A percentile compares a stretch with the other conserved stretches of the same genome.
phyloP scores from a whole-genome alignment of 805 yeast species.

The Komagataella pseudopastoris region DNA sequence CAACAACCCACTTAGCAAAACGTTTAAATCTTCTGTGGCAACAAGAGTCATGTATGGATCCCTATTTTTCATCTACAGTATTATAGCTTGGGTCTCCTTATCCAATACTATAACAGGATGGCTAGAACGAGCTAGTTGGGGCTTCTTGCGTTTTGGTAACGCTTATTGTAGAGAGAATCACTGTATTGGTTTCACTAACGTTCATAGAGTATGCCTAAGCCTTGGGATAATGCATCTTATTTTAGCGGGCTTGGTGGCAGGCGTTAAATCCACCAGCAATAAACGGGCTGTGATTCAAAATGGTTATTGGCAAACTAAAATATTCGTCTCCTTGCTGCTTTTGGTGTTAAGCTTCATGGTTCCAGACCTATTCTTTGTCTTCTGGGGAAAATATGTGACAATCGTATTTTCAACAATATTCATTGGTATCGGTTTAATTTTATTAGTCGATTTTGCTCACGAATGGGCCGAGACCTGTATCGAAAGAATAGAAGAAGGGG shows the following conservation, averaged over 20 bases:
- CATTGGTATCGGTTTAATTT: conserved; percentile 77
- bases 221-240: conserved; percentile 67
- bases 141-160: conserved; percentile 43
- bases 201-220: conserved; percentile 85
- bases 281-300: conserved; percentile 79
- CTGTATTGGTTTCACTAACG: conserved; percentile 83
- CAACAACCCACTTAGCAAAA: conserved; percentile 24
- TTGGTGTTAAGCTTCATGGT: conserved; percentile 56
- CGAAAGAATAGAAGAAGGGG: conserved; percentile 78
- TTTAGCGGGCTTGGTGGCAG: conserved; percentile 52
- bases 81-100: conserved; percentile 85
- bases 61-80: conserved; percentile 61
- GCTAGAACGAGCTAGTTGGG: conserved; percentile 60
- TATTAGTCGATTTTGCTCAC: conserved; percentile 93
- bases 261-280: conserved; percentile 65
- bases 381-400: conserved; percentile 87
- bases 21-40: conserved; percentile 56
- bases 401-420: conserved; percentile 75
- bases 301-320: conserved; percentile 80
- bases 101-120: conserved; percentile 66
- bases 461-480: conserved; percentile 97
- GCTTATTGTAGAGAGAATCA: conserved; percentile 66
- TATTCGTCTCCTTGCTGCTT: conserved; percentile 43
- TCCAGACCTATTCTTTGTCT: conserved; percentile 76
- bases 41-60: conserved; percentile 83